Percentiles rank a stretch among this genome's conserved stretches.
Conservation (phyloP, 1,284 basidiomycete genomes). For the Cryptococcus floricola region DNA sequence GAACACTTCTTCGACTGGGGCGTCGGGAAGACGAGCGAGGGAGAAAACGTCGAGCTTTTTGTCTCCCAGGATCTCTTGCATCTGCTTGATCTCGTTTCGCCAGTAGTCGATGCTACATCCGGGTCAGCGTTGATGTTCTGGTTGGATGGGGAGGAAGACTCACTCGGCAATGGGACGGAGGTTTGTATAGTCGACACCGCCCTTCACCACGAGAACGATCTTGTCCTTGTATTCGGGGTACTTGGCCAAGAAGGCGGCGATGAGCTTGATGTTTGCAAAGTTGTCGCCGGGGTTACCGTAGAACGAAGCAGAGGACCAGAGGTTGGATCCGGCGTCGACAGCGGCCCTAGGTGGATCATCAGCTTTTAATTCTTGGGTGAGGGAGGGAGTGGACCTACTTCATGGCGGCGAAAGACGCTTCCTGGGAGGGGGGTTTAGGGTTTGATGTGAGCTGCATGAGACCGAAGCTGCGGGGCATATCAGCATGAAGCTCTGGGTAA, state of each 20-base stretch:
- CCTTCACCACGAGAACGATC: conserved; percentile 55
- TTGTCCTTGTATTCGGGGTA: conserved; percentile 57
- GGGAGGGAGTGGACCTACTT: conserved; percentile 41
- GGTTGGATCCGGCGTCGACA: conserved; percentile 55
- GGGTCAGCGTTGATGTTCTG: not conserved
- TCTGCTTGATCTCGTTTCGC: conserved; percentile 48
- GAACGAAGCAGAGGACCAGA: conserved; percentile 47
- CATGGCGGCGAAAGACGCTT: conserved; percentile 60
- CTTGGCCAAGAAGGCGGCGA: conserved; percentile 42
- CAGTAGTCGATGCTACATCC: conserved; percentile 44
- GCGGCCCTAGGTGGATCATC: conserved; percentile 41
- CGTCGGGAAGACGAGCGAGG: conserved; percentile 12
- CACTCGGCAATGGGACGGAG: not conserved
- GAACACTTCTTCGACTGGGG: conserved; percentile 17
- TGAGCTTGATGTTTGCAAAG: conserved; percentile 40
- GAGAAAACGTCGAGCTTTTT: conserved; percentile 54
- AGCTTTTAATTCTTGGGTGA: not conserved
- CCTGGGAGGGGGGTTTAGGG: conserved; percentile 53
- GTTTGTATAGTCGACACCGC: conserved; percentile 38
- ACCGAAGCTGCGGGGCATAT: conserved; percentile 37
- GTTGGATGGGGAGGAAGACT: not conserved
- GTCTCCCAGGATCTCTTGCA: conserved; percentile 49
- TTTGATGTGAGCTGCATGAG: conserved; percentile 58
- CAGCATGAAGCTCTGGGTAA: not conserved
- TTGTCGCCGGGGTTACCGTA: conserved; percentile 35